Conservation (phyloP, 139 green algal genomes). For the Helicosporidium sp. region DNA sequence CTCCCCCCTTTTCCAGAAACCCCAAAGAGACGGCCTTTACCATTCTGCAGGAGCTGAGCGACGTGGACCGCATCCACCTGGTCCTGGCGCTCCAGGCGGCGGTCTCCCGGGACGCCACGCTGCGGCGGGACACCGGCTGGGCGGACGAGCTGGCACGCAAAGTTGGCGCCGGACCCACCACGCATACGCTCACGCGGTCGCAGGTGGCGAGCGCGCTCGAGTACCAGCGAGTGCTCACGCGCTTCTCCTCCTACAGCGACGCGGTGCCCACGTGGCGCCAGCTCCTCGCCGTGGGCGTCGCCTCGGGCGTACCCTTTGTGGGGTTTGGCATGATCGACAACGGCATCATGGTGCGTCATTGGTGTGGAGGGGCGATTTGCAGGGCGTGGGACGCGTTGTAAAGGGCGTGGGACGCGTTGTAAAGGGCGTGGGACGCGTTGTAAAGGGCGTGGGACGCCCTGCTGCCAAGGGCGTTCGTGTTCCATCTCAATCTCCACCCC, state of each 20-base stretch:
- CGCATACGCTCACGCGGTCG: constrained; percentile 4
- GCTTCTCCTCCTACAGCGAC: constrained; percentile 5
- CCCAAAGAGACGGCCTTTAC: constrained; percentile 10
- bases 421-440: too few species aligned
- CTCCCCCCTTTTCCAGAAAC: constrained; percentile 1
- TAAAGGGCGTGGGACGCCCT: too few species aligned
- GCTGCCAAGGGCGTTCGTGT: too few species aligned
- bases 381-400: too few species aligned
- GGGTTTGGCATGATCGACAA: constrained; percentile 39
- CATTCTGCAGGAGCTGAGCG: constrained; percentile 5
- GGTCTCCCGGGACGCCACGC: not conserved
- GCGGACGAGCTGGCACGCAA: constrained; percentile 13
- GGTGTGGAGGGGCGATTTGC: too few species aligned
- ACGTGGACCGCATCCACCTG: constrained; percentile 19
- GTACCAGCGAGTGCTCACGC: constrained; percentile 7
- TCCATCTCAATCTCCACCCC: too few species aligned
- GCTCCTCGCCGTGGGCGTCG: constrained; percentile 13
- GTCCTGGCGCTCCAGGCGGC: constrained; percentile 14
- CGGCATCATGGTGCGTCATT: constrained; percentile 31
- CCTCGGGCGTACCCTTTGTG: constrained; percentile 33
- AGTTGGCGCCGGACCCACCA: not conserved
- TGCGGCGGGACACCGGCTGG: constrained; percentile 6
- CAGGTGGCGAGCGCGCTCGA: constrained; percentile 13
- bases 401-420: too few species aligned
- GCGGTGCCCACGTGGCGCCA: constrained; percentile 5